phyloP scores from a whole-genome alignment of 805 yeast species.

The Peterozyma xylosa region DNA sequence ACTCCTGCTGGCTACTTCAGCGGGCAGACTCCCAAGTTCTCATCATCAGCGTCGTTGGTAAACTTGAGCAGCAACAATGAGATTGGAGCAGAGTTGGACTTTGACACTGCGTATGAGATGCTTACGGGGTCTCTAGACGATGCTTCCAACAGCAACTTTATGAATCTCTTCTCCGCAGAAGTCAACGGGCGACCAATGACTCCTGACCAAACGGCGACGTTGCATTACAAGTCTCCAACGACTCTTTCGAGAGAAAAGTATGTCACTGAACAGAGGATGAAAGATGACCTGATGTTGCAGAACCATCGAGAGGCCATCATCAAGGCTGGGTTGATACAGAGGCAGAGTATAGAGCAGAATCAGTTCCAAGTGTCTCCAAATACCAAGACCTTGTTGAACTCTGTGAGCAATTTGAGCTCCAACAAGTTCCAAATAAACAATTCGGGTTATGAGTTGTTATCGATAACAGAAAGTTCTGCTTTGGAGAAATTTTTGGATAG shows the following conservation, averaged over 20 bases:
- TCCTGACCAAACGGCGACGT: neutral
- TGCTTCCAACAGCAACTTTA: too few relatives aligned
- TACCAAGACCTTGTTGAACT: slow-evolving; percentile 20
- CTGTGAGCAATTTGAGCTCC: slow-evolving; percentile 19
- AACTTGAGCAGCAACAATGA: too few relatives aligned
- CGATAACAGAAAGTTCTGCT: slow-evolving; percentile 25
- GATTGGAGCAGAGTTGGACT: slow-evolving; percentile 3
- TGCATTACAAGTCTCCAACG: slow-evolving; percentile 3
- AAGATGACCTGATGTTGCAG: neutral
- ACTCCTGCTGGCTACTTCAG: too few relatives aligned
- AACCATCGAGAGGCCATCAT: slow-evolving; percentile 8
- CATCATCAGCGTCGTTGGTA: too few relatives aligned
- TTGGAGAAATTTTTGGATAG: slow-evolving; percentile 27
- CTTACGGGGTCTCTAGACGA: too few relatives aligned
- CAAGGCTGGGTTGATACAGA: slow-evolving; percentile 5
- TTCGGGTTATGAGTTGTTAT: slow-evolving; percentile 18
- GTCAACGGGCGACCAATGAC: slow-evolving; percentile 2
- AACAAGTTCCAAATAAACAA: slow-evolving; percentile 9
- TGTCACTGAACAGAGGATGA: neutral
- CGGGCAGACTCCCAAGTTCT: too few relatives aligned
- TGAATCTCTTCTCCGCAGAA: too few relatives aligned
- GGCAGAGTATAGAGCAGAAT: neutral
- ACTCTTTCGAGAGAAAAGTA: slow-evolving; percentile 1
- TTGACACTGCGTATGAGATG: slow-evolving; percentile 27
- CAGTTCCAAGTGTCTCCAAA: slow-evolving; percentile 22